Evolutionary conservation across 2,329 filamentous ascomycete species (phyloP).

Genomic region (Diaporthe aspalathi): DNA sequence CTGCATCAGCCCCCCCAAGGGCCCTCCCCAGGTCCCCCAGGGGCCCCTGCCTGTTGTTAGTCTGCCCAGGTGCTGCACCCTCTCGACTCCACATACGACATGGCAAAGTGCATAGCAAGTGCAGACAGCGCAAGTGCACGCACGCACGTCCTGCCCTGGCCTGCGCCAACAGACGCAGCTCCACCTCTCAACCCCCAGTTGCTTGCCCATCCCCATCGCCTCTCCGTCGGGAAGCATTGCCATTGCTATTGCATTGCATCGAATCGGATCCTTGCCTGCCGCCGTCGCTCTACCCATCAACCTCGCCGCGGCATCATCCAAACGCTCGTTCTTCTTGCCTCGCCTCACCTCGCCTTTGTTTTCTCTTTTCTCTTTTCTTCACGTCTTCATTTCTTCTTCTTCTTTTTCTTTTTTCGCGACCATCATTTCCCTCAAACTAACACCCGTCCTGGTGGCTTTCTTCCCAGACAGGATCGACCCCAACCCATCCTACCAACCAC

Average conservation of each 20-base stretch:
- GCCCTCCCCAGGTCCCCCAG: not conserved
- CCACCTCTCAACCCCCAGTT: conserved; percentile 34
- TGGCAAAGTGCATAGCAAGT: not conserved
- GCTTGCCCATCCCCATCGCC: conserved; percentile 36
- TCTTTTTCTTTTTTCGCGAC: not conserved
- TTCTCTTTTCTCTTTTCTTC: not conserved
- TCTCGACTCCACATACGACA: conserved; percentile 26
- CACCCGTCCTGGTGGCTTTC: conserved; percentile 45
- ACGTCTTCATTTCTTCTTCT: not conserved
- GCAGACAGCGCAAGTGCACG: not conserved
- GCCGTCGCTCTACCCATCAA: conserved; percentile 32
- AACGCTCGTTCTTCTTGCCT: conserved; percentile 16
- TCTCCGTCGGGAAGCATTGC: conserved; percentile 32
- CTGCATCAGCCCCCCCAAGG: conserved; percentile 21
- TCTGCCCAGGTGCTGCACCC: conserved; percentile 5
- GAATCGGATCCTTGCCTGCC: conserved; percentile 39
- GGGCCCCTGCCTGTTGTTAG: conserved; percentile 36
- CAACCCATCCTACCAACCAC: conserved; percentile 26
- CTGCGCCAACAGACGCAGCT: conserved; percentile 21
- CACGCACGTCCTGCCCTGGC: conserved; percentile 24
- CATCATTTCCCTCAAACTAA: conserved; percentile 24
- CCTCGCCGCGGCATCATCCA: conserved; percentile 34
- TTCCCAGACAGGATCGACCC: conserved; percentile 18
- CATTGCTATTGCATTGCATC: conserved; percentile 32
- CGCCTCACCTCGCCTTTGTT: not conserved